Evolutionary conservation across 352 stramenopile species (phyloP).

Genomic region (Bremia lactucae): DNA sequence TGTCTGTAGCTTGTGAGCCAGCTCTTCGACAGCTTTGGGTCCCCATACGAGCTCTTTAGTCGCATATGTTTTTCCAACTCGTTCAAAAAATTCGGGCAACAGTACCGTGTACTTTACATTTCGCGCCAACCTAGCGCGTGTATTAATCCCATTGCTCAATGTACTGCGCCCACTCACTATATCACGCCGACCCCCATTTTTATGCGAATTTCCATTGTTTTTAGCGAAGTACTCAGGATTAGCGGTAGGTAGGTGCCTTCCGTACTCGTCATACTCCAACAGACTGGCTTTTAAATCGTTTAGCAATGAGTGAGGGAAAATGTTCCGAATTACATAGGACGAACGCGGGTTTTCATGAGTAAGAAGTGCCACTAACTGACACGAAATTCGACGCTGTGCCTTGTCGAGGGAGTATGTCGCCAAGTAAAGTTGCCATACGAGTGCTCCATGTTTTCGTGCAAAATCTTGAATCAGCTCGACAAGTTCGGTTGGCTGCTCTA

Average conservation of each 20-base stretch:
- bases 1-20: constrained; percentile 56
- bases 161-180: constrained; percentile 59
- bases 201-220: constrained; percentile 30
- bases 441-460: constrained; percentile 66
- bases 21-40: constrained; percentile 52
- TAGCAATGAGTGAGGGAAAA: constrained; percentile 72
- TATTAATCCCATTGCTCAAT: constrained; percentile 65
- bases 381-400: constrained; percentile 75
- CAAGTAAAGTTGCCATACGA: constrained; percentile 81
- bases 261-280: constrained; percentile 81
- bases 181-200: constrained; percentile 37
- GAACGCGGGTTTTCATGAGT: constrained; percentile 81
- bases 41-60: constrained; percentile 82
- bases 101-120: constrained; percentile 74
- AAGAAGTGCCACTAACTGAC: constrained; percentile 71
- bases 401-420: constrained; percentile 77
- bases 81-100: constrained; percentile 81
- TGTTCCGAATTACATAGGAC: constrained; percentile 72
- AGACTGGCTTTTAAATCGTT: constrained; percentile 65
- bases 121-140: constrained; percentile 55
- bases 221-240: constrained; percentile 36
- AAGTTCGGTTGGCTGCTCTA: constrained; percentile 78
- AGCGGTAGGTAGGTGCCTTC: constrained; percentile 46
- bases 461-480: constrained; percentile 83
- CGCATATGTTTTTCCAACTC: constrained; percentile 54